phyloP scores from a whole-genome alignment of 106 monocot genomes.

The Dendrobium officinale region DNA sequence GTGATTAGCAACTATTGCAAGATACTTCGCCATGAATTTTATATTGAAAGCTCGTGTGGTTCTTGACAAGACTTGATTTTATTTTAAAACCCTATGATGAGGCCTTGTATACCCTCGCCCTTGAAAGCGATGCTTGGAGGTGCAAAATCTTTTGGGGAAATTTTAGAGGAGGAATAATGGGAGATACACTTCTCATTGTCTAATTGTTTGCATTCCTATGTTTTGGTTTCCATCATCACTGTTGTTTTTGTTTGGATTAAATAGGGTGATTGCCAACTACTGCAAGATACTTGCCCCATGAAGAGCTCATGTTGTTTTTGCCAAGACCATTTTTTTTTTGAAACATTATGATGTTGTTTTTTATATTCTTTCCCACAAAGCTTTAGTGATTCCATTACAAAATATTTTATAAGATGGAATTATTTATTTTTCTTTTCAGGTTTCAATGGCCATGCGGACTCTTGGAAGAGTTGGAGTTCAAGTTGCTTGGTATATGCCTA shows the following conservation, averaged over 20 bases:
- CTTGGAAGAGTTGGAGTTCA: slow-evolving; percentile 81
- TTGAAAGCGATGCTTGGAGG: neutral
- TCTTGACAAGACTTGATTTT: too few relatives aligned
- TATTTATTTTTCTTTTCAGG: slow-evolving; percentile 30
- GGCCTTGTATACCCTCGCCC: neutral
- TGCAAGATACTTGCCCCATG: too few relatives aligned
- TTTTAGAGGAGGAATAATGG: too few relatives aligned
- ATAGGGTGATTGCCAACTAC: too few relatives aligned
- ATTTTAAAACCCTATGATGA: neutral
- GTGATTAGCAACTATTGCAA: too few relatives aligned
- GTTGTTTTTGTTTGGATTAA: too few relatives aligned
- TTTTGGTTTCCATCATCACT: too few relatives aligned
- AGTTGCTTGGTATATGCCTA: slow-evolving; percentile 57
- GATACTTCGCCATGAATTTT: too few relatives aligned
- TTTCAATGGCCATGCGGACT: slow-evolving; percentile 95
- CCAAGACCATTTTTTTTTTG: neutral
- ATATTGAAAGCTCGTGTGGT: too few relatives aligned
- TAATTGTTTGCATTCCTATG: too few relatives aligned
- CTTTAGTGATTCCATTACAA: neutral
- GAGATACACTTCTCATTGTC: too few relatives aligned
- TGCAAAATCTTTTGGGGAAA: neutral
- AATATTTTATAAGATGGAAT: neutral
- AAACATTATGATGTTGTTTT: neutral
- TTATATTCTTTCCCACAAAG: neutral
- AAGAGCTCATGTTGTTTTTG: too few relatives aligned